These are phyloP conservation scores for Stagonosporopsis rhizophila DNA, from an alignment of 2,329 filamentous ascomycete genomes.

Conservation along the genomic window DNA sequence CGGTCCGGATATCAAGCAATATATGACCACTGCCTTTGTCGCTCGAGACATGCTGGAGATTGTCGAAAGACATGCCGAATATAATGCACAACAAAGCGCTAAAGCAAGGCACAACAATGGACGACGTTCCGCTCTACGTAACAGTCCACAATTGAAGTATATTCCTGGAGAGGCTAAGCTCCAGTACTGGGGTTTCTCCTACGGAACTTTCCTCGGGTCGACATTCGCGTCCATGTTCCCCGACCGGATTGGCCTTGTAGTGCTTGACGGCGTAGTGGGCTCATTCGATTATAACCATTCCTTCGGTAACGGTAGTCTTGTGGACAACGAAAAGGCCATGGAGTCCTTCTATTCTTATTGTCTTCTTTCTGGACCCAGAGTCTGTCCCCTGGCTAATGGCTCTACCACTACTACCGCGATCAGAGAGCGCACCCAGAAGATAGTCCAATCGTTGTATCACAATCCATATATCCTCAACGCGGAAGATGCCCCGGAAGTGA, in stretches of 20 bases:
- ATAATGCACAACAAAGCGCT: constrained; percentile 24
- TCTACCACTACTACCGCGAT: constrained; percentile 44
- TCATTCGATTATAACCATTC: constrained; percentile 44
- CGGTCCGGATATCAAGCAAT: constrained; percentile 50
- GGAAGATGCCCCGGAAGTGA: constrained; percentile 37
- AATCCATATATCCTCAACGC: constrained; percentile 49
- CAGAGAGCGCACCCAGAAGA: constrained; percentile 39
- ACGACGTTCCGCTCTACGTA: not conserved
- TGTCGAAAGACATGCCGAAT: constrained; percentile 53
- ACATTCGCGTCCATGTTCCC: constrained; percentile 51
- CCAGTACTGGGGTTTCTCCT: constrained; percentile 57
- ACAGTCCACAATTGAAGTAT: constrained; percentile 7
- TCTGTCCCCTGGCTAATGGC: constrained; percentile 51
- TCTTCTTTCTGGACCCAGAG: constrained; percentile 47
- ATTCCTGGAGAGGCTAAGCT: constrained; percentile 37
- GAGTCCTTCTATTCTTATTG: constrained; percentile 56
- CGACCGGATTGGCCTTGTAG: constrained; percentile 42
- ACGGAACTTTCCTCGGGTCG: constrained; percentile 54
- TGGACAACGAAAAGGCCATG: constrained; percentile 55
- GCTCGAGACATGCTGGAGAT: constrained; percentile 60
- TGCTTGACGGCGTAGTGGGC: constrained; percentile 58
- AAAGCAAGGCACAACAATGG: constrained; percentile 2
- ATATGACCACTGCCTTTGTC: constrained; percentile 56
- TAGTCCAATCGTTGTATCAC: constrained; percentile 50
- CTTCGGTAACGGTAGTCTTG: constrained; percentile 51